Evolutionary conservation across 139 green algal species (phyloP).

Genomic region (Eudorina sp.): DNA sequence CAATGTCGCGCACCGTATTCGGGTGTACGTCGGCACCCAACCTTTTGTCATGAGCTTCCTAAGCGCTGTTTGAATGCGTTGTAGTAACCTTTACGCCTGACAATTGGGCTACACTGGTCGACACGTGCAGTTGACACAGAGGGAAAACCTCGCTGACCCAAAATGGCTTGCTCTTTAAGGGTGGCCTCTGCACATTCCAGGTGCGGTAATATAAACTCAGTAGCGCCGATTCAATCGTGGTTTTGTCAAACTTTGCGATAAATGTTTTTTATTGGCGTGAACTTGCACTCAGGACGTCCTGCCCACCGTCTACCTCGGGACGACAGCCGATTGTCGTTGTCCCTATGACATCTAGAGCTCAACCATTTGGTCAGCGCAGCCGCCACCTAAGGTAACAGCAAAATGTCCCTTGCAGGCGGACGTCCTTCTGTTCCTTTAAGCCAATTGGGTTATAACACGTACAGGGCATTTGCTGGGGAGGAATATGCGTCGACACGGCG

Average conservation of each 20-base stretch:
- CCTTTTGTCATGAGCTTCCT: too few relatives aligned
- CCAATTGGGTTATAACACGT: background rate
- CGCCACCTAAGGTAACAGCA: background rate
- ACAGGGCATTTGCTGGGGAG: background rate
- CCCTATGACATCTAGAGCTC: background rate
- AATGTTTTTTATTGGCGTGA: background rate
- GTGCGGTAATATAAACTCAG: background rate
- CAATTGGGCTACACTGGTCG: too few relatives aligned
- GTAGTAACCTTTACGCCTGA: too few relatives aligned
- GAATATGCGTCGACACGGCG: background rate
- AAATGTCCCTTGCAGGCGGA: background rate
- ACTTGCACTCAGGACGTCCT: constrained; percentile 15
- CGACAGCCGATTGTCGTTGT: background rate
- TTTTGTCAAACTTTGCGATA: background rate
- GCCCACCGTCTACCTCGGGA: constrained; percentile 12
- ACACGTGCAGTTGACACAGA: too few relatives aligned
- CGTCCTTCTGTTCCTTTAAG: background rate
- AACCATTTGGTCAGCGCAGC: background rate
- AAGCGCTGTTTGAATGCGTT: too few relatives aligned
- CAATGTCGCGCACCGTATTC: too few relatives aligned
- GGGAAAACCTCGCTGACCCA: background rate
- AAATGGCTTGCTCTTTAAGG: constrained; percentile 2
- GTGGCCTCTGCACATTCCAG: background rate
- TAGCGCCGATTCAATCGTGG: too few relatives aligned
- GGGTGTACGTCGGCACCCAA: too few relatives aligned